Conservation (phyloP, 805 yeast species). For the Saccharomyces mikatae region DNA sequence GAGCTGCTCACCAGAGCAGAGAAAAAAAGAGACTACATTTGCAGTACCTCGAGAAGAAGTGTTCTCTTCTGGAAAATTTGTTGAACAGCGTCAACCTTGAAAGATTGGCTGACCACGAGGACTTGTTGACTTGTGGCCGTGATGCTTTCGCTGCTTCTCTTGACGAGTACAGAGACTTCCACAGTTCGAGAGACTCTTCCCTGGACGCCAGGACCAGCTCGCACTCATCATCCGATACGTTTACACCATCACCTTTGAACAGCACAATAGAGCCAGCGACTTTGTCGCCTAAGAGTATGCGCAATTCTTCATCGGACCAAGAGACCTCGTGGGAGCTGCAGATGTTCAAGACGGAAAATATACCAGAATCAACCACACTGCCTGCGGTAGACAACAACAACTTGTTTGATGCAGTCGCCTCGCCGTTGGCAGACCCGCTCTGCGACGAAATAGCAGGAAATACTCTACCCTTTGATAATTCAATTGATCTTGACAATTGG, state of each 20-base stretch:
- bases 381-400: not conserved
- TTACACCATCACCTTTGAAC: not conserved
- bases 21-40: conserved; percentile 93
- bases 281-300: not conserved
- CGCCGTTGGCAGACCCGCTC: not conserved
- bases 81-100: conserved; percentile 17
- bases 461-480: conserved; percentile 17
- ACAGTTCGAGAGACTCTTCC: not conserved
- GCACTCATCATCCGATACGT: not conserved
- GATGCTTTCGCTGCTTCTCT: not conserved
- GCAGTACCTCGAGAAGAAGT: conserved; percentile 62
- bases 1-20: conserved; percentile 96
- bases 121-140: not conserved
- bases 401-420: not conserved
- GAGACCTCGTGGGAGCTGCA: not conserved
- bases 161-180: not conserved
- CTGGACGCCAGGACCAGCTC: not conserved
- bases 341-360: not conserved
- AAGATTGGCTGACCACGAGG: not conserved
- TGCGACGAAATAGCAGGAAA: not conserved
- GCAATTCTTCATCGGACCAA: not conserved
- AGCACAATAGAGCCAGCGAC: not conserved
- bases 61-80: conserved; percentile 26
- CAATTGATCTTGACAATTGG: conserved; percentile 35
- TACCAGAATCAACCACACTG: not conserved